Conservation (phyloP, 257 asterid genomes). For the Eucommia ulmoides region DNA sequence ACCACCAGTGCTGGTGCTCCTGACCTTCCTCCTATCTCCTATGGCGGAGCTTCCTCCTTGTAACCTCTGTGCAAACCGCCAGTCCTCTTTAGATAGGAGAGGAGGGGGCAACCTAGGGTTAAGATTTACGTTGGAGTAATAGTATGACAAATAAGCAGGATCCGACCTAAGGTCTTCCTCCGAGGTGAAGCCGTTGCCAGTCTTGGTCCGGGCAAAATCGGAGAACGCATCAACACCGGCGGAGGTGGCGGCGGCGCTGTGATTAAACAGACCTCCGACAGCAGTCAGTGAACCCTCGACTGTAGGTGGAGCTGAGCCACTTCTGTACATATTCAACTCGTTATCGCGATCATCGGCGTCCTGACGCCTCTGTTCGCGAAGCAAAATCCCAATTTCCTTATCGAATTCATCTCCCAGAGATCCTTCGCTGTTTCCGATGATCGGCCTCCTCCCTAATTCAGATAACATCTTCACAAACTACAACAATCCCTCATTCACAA, state of each 20-base stretch:
- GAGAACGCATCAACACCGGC: slow-evolving; percentile 1
- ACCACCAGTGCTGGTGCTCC: slow-evolving; percentile 6
- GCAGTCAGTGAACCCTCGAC: slow-evolving; percentile 20
- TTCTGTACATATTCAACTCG: slow-evolving; percentile 12
- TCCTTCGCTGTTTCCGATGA: slow-evolving; percentile 8
- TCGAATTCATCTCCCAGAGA: slow-evolving; percentile 13
- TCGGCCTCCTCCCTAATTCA: slow-evolving; percentile 14
- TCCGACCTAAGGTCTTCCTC: slow-evolving; percentile 18
- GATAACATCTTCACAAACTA: slow-evolving; percentile 11
- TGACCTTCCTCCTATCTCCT: slow-evolving; percentile 15
- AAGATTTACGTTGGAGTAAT: slow-evolving; percentile 15
- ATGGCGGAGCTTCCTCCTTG: slow-evolving; percentile 10
- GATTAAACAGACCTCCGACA: slow-evolving; percentile 9
- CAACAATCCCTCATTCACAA: neutral
- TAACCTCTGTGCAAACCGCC: slow-evolving; percentile 14
- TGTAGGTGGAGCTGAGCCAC: slow-evolving; percentile 18
- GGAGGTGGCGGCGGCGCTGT: neutral
- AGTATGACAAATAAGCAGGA: slow-evolving; percentile 19
- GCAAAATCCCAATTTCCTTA: slow-evolving; percentile 14
- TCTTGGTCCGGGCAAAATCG: slow-evolving; percentile 5
- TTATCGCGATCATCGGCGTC: slow-evolving; percentile 8
- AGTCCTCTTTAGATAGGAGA: slow-evolving; percentile 13
- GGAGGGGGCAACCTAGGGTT: slow-evolving; percentile 19
- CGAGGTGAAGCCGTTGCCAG: slow-evolving; percentile 5
- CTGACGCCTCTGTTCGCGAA: slow-evolving; percentile 11